These are phyloP conservation scores for Tuber microsphaerosporum DNA, from an alignment of 495 filamentous ascomycete genomes.

Conservation along the genomic window DNA sequence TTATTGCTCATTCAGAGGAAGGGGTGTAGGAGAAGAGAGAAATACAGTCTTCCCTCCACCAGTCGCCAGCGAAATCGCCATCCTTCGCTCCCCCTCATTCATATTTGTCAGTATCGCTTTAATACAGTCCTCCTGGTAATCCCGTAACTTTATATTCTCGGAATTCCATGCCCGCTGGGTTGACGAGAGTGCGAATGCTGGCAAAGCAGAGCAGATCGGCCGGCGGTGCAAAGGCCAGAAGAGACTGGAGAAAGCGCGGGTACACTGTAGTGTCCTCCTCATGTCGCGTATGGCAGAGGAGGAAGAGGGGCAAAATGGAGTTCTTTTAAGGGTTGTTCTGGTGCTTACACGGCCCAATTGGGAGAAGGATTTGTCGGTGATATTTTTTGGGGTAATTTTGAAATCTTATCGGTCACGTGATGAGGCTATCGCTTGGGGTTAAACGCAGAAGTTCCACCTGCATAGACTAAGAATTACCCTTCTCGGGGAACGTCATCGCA, in stretches of 20 bases:
- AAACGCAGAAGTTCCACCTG: neutral
- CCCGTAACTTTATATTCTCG: slow-evolving; percentile 48
- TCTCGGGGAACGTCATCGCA: neutral
- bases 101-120: slow-evolving; percentile 70
- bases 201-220: neutral
- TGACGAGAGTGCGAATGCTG: neutral
- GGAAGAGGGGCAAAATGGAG: neutral
- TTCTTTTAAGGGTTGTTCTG: neutral
- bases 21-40: neutral
- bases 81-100: slow-evolving; percentile 63
- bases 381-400: neutral
- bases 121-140: slow-evolving; percentile 86
- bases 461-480: too few species aligned
- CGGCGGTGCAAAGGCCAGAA: neutral
- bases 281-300: neutral
- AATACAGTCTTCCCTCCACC: slow-evolving; percentile 84
- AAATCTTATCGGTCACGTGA: neutral
- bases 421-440: neutral
- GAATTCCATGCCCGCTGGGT: slow-evolving; percentile 1
- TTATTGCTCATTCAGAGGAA: neutral
- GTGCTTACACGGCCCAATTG: neutral
- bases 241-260: neutral
- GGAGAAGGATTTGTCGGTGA: neutral
- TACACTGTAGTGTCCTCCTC: neutral
- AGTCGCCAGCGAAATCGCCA: slow-evolving; percentile 86